Evolutionary conservation across 106 monocot genomes (phyloP), one percentile per base, ranked within the genome.

Genomic region (Gastrodia elata): DNA sequence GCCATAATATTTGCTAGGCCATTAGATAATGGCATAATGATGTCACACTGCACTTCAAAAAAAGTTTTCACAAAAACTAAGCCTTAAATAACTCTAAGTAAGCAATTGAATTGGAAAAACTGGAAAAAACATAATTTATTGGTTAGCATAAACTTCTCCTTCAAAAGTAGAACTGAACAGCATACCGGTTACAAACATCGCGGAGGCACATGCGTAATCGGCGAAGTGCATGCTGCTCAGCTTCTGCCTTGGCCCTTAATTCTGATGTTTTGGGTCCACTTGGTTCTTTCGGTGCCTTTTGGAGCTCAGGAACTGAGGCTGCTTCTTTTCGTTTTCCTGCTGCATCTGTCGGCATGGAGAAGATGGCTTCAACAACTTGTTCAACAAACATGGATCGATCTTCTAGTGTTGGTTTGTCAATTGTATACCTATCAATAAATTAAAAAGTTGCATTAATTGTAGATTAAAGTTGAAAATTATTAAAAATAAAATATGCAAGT

Each of bases 161-260:
- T 25, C 22, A 6, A 4, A 13, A 40, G 26, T 9, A 65, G 10
- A 26, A 25, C n/a, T 48, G 32, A 74, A 52, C 27, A 71, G 20
- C 80, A 78, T 39, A 97, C 97, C 97, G 59, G 75, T 97, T 98
- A 72, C 98, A 98, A 77, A 98, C 80, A 89, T 98, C 98, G 15
- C 98, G 88, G 10, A 98, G 88, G 74, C 98, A 98, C 98, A 98
- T 98, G 48, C 98, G 82, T 65, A 98, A 43, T 36, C 98, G 82
- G 6, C 98, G 89, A 82, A 99, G 84, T 56, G 93, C 87, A 78
- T 99, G 91, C 40, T 93, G 91, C 75, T 99, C 93, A 58, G 91
- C 91, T 73, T 99, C 98, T 57, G 93, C 90, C 70, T 87, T 93
- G 70, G 91, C 84, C 74, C 75, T 88, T 64, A 99, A 74, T 64